Evolutionary conservation across 139 green algal species (phyloP).

Genomic region (Chlorella sp.): DNA sequence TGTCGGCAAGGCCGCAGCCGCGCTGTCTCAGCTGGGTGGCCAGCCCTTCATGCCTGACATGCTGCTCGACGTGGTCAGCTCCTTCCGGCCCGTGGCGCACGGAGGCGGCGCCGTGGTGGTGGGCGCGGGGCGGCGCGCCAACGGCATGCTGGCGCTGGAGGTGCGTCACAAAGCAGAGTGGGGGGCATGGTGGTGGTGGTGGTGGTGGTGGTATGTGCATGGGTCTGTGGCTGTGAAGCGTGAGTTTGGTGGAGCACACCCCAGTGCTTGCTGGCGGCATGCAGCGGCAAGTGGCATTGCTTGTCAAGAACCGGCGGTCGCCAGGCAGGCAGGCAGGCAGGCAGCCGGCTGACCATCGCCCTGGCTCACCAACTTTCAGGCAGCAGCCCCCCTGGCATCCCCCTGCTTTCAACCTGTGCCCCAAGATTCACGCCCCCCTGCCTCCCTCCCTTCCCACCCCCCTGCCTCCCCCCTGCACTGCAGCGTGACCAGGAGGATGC

Average conservation of each 20-base stretch:
- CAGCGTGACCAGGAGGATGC: conserved; percentile 83
- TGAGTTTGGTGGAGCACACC: background rate
- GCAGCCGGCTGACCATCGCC: background rate
- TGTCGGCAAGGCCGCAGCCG: background rate
- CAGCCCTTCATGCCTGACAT: conserved; percentile 65
- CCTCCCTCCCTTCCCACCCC: background rate
- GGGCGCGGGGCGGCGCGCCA: background rate
- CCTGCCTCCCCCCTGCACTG: background rate
- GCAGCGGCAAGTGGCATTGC: background rate
- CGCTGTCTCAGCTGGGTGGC: conserved; percentile 50
- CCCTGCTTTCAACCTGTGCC: too few species aligned
- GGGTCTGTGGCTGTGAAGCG: background rate
- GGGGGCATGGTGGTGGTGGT: background rate
- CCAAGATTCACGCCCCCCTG: background rate
- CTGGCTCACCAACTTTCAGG: too few species aligned
- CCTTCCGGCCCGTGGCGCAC: conserved; percentile 61
- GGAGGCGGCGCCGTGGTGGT: conserved; percentile 4
- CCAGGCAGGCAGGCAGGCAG: too few species aligned
- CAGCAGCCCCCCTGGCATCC: background rate
- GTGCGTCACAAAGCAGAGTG: too few species aligned
- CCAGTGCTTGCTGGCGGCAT: background rate
- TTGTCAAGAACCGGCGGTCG: background rate
- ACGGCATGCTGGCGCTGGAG: conserved; percentile 15
- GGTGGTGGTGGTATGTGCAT: background rate
- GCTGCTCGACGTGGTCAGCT: conserved; percentile 64